Evolutionary conservation across 2,329 filamentous ascomycete genomes (phyloP).

Genomic region (Daldinia eschscholtzii): DNA sequence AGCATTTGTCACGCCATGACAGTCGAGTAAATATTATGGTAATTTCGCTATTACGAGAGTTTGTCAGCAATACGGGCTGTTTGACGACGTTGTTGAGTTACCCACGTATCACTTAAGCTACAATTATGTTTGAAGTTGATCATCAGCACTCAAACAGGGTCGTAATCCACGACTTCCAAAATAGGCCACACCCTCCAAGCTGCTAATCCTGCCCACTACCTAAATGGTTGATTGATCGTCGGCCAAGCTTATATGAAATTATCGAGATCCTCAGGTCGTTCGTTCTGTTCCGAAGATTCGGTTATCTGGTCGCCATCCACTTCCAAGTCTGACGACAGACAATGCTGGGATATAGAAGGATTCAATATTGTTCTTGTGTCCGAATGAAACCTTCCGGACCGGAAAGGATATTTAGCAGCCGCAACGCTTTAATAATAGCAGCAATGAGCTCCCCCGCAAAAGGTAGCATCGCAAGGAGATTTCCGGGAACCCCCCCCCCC

Average conservation of each 20-base stretch:
- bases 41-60: slow-evolving; percentile 20
- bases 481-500: slow-evolving; percentile 19
- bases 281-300: slow-evolving; percentile 32
- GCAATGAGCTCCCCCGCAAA: slow-evolving; percentile 14
- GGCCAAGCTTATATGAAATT: slow-evolving; percentile 19
- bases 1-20: slow-evolving; percentile 10
- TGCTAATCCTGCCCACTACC: background rate
- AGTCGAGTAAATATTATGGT: background rate
- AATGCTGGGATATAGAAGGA: slow-evolving; percentile 35
- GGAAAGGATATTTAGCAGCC: slow-evolving; percentile 32
- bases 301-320: slow-evolving; percentile 31
- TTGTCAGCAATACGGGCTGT: slow-evolving; percentile 27
- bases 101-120: background rate
- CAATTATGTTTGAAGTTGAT: slow-evolving; percentile 1
- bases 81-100: slow-evolving; percentile 12
- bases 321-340: slow-evolving; percentile 15
- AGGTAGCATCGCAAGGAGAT: slow-evolving; percentile 32
- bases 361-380: slow-evolving; percentile 19
- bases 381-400: slow-evolving; percentile 37
- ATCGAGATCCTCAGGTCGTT: slow-evolving; percentile 18
- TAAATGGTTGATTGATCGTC: slow-evolving; percentile 22
- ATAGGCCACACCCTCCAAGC: background rate
- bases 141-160: background rate
- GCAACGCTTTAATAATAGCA: slow-evolving; percentile 33
- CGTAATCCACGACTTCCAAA: slow-evolving; percentile 5